Evolutionary conservation across 1,284 basidiomycete genomes (phyloP).

Genomic region (Trichosporon faecale): DNA sequence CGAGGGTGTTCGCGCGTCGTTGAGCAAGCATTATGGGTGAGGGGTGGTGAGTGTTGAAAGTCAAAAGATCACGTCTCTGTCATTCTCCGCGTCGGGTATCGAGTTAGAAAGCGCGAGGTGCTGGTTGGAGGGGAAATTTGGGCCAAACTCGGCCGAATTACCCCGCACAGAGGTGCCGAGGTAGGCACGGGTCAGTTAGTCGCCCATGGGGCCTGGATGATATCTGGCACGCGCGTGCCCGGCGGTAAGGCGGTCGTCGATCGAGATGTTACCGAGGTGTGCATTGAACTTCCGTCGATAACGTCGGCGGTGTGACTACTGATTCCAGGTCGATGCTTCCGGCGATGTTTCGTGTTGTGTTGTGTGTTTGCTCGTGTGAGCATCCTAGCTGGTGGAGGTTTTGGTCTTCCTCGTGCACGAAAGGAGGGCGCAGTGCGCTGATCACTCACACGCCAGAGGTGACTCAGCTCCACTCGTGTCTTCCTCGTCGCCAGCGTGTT

Average conservation of each 20-base stretch:
- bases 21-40: constrained; percentile 20
- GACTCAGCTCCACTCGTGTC: background rate
- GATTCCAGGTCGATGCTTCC: no score
- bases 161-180: constrained; percentile 8
- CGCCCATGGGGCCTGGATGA: background rate
- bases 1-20: constrained; percentile 20
- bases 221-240: background rate
- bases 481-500: background rate
- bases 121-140: constrained; percentile 12
- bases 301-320: background rate
- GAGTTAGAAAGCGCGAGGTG: constrained; percentile 2
- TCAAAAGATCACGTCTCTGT: constrained; percentile 5
- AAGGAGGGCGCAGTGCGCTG: background rate
- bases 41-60: constrained; percentile 2
- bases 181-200: constrained; percentile 1
- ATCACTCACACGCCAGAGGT: background rate
- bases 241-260: background rate
- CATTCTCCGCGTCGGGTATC: background rate
- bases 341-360: no score
- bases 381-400: background rate
- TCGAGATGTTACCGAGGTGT: background rate
- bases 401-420: background rate
- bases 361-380: background rate
- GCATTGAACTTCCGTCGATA: no score
- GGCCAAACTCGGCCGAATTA: constrained; percentile 9